Base-by-base conservation (phyloP, 371 early-diverging fungal genomes). In the Cokeromyces recurvatus region DNA sequence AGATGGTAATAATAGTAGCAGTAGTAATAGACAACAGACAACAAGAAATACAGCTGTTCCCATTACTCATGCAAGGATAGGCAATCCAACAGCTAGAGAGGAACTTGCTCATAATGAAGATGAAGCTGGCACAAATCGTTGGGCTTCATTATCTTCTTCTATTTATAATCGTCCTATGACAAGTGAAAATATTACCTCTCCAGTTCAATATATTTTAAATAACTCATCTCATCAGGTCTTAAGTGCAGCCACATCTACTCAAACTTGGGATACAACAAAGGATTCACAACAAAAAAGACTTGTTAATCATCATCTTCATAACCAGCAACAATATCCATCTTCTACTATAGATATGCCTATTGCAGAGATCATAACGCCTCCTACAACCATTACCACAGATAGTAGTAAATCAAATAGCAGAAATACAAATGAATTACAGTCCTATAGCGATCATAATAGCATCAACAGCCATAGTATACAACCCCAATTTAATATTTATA, bases 251-350 rank as follows among this genome's bases (percentile, higher is more conserved):
- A 66, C 62, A 4, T 64, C 66, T 8, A 58, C 59, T 5, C 60
- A 55, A 15, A 54, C 65, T 34, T 62, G 59, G 48, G 53, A 61
- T 38, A 51, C 61, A 4, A 27, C 36, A 27, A 43, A 38, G 34
- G 31, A 38, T 34, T 38, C 45, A 29, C 5, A 29, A 49, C 38
- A 40, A 43, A 27, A 27, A 7, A 25, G 32, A 32, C 36, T 22
- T 39, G 43, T 34, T n/a, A n/a, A n/a, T n/a, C n/a, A n/a, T n/a
- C n/a, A n/a, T n/a, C 58, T 41, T 35, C 67, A 23, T 55, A 63
- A 21, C 45, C 64, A 70, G 36, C 62, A 60, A 17, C 68, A 68
- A 48, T 63, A 71, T 20, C 71, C 71, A 21, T 71, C 71, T 2
- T 67, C 67, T 19, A 63, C 57, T 15, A 34, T 62, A 19, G 67